phyloP scores from a whole-genome alignment of 2,329 filamentous ascomycete species.

The Colletotrichum caudatum region DNA sequence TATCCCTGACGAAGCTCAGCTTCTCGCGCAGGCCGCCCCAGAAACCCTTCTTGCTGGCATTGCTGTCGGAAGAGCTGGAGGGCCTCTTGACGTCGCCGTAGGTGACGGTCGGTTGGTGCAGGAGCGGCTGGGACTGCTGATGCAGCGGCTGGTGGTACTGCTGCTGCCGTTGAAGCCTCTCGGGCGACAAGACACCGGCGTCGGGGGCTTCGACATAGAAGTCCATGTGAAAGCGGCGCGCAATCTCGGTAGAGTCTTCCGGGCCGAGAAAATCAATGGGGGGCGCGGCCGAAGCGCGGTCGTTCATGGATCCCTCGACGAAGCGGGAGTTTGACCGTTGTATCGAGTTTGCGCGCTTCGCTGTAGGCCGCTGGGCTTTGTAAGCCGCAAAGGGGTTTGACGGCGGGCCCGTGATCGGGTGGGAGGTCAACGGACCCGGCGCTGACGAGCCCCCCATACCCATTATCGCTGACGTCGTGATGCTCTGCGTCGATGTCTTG shows the following conservation, averaged over 20 bases:
- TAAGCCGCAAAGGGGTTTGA: conserved; percentile 9
- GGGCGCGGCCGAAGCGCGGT: conserved; percentile 78
- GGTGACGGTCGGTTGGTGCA: conserved; percentile 32
- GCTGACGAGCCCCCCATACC: conserved; percentile 25
- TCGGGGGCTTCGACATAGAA: conserved; percentile 42
- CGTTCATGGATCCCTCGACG: conserved; percentile 88
- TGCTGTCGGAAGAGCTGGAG: conserved; percentile 39
- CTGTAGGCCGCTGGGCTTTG: conserved; percentile 28
- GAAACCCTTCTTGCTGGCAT: conserved; percentile 46
- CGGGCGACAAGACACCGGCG: conserved; percentile 38
- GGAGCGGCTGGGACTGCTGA: conserved; percentile 26
- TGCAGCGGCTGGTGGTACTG: conserved; percentile 28
- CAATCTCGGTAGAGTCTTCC: conserved; percentile 47
- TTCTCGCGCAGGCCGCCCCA: conserved; percentile 49
- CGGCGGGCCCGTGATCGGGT: conserved; percentile 32
- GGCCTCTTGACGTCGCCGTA: conserved; percentile 40
- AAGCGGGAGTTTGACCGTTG: conserved; percentile 58
- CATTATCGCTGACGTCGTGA: conserved; percentile 15
- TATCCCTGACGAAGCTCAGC: conserved; percentile 44
- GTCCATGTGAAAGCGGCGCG: conserved; percentile 44
- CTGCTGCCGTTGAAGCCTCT: conserved; percentile 34
- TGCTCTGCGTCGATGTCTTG: background rate
- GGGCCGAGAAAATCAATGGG: conserved; percentile 74
- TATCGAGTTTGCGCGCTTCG: conserved; percentile 37
- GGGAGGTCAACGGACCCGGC: conserved; percentile 41